These are phyloP conservation scores for Heliamphora ciliata DNA, from an alignment of 179 eudicot genomes.

Conservation along the genomic window DNA sequence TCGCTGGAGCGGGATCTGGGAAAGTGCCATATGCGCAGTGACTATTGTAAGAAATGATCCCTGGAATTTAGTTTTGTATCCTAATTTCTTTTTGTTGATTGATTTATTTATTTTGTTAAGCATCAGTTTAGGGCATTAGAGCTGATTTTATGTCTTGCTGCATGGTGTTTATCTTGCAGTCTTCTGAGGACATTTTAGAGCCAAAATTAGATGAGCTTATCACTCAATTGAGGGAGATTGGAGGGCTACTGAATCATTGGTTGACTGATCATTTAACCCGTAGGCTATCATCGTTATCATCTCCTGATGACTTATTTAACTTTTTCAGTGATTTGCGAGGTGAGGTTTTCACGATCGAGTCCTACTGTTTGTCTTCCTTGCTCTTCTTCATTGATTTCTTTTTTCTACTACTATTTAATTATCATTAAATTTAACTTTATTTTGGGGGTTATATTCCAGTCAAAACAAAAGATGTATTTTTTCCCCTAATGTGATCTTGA, in stretches of 20 bases:
- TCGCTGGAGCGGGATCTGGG: too few relatives aligned
- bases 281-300: constrained; percentile 49
- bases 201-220: constrained; percentile 62
- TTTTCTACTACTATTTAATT: neutral
- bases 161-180: constrained; percentile 31
- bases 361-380: neutral
- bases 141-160: neutral
- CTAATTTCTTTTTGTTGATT: neutral
- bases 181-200: constrained; percentile 70
- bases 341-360: constrained; percentile 16
- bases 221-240: constrained; percentile 50
- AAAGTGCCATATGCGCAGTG: too few relatives aligned
- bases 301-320: constrained; percentile 89
- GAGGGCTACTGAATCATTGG: constrained; percentile 51
- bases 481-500: constrained; percentile 7
- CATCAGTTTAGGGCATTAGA: neutral
- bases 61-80: neutral
- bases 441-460: neutral
- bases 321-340: constrained; percentile 81
- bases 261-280: constrained; percentile 44
- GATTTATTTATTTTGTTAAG: neutral
- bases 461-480: neutral
- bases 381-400: neutral
- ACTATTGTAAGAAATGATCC: neutral
- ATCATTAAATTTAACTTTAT: neutral